Base-by-base conservation (phyloP, 2,329 filamentous ascomycete species). In the Calcarisporium arbuscula region DNA sequence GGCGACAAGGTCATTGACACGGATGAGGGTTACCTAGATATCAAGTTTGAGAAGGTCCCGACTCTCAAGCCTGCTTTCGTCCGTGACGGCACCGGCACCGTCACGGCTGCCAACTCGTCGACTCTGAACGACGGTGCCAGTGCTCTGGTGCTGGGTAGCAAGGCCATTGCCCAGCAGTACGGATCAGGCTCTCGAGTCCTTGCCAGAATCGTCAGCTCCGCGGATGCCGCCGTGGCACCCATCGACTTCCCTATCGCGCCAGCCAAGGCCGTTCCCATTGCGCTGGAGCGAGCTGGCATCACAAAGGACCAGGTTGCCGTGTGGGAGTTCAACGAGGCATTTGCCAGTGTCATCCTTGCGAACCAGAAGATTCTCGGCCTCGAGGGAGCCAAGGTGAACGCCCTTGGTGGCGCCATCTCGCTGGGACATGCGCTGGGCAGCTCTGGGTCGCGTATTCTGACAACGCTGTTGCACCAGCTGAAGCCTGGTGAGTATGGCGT, bases 311-410 rank as follows among this genome's bases (percentile, higher is more conserved):
- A 96, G 59, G 87, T 98, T 29, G 81, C 90, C 5, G 68, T 95
- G 16, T 96, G 92, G 90, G 92, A 96, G 60, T 95, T 98, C 62
- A 98, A 98, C 60, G 92, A 98, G 65, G 92, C 92, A 0, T 98
- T 98, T 56, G 90, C 92, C 19, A 86, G 85, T 5, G 89, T 95
- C 19, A 92, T 95, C 60, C 88, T 92, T 57, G 89, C 90, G 27
- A 95, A 96, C 54, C 82, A 86, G 52, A 89, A 94, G 81, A 88
- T 94, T 42, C 74, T 95, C 21, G 85, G 83, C 28, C 74, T 95
- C 3, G 74, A 89, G 44, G 71, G 75, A 30, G 85, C 85, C 26
- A 82, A 77, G 22, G 85, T 95, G 28, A 95, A 96, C 60, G 82
- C 82, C 30, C 72, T 94, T 3, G 90, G 90, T 36, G 90, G 90